Percentiles rank a stretch among this genome's conserved stretches.
Evolutionary conservation across 75 land plant genomes (phyloP).

Genomic region (Adiantum capillusveneris): DNA sequence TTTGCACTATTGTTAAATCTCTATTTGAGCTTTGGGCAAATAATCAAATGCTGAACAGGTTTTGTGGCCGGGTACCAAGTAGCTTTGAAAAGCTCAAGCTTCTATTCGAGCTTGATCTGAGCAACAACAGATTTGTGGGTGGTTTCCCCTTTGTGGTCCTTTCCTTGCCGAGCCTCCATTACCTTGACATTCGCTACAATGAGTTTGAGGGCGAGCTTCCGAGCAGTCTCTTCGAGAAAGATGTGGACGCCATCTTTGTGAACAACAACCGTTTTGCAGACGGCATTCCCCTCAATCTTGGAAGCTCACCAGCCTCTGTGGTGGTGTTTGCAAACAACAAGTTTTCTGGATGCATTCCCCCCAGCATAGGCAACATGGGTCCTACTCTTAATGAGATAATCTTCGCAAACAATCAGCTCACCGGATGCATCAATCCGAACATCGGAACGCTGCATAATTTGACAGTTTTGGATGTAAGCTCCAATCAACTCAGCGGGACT

Average conservation of each 20-base stretch:
- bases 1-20: too few relatives aligned
- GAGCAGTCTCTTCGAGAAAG: slow-evolving; percentile 19
- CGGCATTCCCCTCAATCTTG: slow-evolving; percentile 33
- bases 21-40: too few relatives aligned
- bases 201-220: slow-evolving; percentile 38
- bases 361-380: slow-evolving; percentile 24
- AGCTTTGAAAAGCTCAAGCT: slow-evolving; percentile 9
- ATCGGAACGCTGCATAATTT: slow-evolving; percentile 20
- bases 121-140: slow-evolving; percentile 37
- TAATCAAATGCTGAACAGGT: too few relatives aligned
- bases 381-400: slow-evolving; percentile 35
- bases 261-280: slow-evolving; percentile 40
- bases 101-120: slow-evolving; percentile 47
- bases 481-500: slow-evolving; percentile 25
- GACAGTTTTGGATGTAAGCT: slow-evolving; percentile 37
- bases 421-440: slow-evolving; percentile 18
- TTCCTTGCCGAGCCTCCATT: slow-evolving; percentile 22
- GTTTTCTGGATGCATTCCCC: too few relatives aligned
- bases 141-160: slow-evolving; percentile 24
- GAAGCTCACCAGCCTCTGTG: slow-evolving; percentile 39
- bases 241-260: slow-evolving; percentile 50
- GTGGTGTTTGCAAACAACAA: slow-evolving; percentile 43
- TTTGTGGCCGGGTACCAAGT: slow-evolving; percentile 32
- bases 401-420: too few relatives aligned
- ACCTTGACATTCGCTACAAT: slow-evolving; percentile 31